Conservation (phyloP, 1,139 yeast genomes). For the Groenewaldozyma auringiensis region DNA sequence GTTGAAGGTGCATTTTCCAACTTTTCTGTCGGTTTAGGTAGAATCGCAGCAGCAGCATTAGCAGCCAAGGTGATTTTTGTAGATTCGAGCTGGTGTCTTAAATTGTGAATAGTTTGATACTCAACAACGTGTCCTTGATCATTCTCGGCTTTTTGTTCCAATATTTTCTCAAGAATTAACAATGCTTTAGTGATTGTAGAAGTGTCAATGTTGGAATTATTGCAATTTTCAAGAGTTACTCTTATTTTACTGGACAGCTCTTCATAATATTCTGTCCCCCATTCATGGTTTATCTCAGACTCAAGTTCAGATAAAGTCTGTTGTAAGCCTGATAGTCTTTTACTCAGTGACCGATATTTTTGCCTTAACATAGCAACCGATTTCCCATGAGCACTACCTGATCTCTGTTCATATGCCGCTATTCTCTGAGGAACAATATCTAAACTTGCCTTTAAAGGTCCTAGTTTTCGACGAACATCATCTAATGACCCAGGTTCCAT, state of each 20-base stretch:
- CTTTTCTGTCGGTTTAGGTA: not conserved
- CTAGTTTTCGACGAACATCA: conserved; percentile 33
- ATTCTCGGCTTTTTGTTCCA: not conserved
- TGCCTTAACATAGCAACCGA: conserved; percentile 34
- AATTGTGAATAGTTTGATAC: not conserved
- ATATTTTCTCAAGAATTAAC: not conserved
- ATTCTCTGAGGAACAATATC: conserved; percentile 50
- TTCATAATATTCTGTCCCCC: conserved; percentile 40
- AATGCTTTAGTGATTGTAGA: not conserved
- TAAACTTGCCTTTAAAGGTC: conserved; percentile 54
- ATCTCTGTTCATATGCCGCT: conserved; percentile 37
- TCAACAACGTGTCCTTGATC: not conserved
- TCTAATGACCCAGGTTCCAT: conserved; percentile 18
- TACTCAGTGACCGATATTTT: conserved; percentile 37
- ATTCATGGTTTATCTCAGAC: conserved; percentile 42
- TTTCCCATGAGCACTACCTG: conserved; percentile 31
- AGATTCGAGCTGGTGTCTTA: not conserved
- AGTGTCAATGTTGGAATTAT: conserved; percentile 10
- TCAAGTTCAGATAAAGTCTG: conserved; percentile 38
- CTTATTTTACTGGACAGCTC: conserved; percentile 16
- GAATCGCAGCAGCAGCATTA: not conserved
- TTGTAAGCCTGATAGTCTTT: conserved; percentile 38
- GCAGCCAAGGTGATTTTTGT: not conserved
- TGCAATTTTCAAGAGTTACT: conserved; percentile 19
- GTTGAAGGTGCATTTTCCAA: not conserved